phyloP scores from a whole-genome alignment of 2,329 filamentous ascomycete genomes.

The Lachnellula subtilissima region DNA sequence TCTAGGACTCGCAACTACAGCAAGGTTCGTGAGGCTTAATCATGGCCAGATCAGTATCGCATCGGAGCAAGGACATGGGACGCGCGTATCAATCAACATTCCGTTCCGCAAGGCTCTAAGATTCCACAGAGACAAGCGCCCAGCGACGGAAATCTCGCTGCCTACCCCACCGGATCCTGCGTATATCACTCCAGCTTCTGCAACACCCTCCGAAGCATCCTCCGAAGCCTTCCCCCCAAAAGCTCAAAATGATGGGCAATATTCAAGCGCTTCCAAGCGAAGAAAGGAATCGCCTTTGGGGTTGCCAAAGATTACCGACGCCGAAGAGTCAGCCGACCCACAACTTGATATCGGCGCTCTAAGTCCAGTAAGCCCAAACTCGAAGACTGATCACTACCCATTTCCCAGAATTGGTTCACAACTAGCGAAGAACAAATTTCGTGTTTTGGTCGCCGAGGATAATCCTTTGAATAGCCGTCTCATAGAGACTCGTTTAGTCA shows the following conservation, averaged over 20 bases:
- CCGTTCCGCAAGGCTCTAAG: conserved; percentile 18
- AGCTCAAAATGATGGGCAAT: neutral
- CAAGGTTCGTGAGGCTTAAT: conserved; percentile 21
- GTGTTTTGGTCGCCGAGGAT: conserved; percentile 72
- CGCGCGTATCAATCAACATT: conserved; percentile 19
- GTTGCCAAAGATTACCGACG: neutral
- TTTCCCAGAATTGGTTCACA: conserved; percentile 3
- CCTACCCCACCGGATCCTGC: neutral
- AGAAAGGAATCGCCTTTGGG: neutral
- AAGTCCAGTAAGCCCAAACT: neutral
- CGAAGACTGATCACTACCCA: neutral
- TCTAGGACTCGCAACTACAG: conserved; percentile 20
- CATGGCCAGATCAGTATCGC: conserved; percentile 20
- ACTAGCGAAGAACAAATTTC: conserved; percentile 4
- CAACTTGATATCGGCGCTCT: neutral
- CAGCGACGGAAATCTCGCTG: neutral
- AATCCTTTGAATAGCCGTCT: conserved; percentile 79
- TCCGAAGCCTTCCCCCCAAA: neutral
- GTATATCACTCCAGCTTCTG: neutral
- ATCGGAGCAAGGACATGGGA: conserved; percentile 14
- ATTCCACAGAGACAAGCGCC: neutral
- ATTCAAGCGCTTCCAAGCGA: neutral
- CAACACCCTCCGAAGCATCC: too few relatives aligned
- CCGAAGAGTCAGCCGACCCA: neutral
- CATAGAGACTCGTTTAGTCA: conserved; percentile 67